Percentiles rank a stretch among this genome's conserved stretches.
phyloP scores from a whole-genome alignment of 371 early-diverging fungal species.

The Mucor velutinosus region DNA sequence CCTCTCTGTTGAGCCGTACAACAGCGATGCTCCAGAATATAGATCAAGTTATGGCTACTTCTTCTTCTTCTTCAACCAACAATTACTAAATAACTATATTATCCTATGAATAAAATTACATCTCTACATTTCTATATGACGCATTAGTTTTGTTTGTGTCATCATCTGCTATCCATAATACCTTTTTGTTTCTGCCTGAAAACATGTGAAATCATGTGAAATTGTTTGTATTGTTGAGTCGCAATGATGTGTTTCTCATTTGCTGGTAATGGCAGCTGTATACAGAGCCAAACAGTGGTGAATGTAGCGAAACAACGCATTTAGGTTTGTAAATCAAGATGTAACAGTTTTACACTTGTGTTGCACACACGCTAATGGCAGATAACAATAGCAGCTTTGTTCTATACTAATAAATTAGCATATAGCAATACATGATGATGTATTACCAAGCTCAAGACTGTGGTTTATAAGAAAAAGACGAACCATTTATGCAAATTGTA shows the following conservation, averaged over 20 bases:
- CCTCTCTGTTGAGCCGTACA: conserved; percentile 58
- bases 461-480: background rate
- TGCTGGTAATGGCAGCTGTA: background rate
- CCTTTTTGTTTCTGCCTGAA: background rate
- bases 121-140: background rate
- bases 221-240: background rate
- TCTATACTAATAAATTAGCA: background rate
- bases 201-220: conserved; percentile 20
- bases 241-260: background rate
- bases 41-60: conserved; percentile 51
- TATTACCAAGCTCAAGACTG: background rate
- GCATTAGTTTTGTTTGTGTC: background rate
- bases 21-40: conserved; percentile 64
- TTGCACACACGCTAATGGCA: background rate
- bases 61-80: background rate
- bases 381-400: background rate
- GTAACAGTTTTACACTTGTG: background rate
- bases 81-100: conserved; percentile 4
- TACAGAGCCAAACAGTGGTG: background rate
- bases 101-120: conserved; percentile 1
- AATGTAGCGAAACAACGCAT: background rate
- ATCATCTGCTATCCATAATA: no score
- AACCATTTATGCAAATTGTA: background rate
- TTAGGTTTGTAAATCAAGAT: background rate
- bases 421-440: background rate